Evolutionary conservation across 2,329 filamentous ascomycete genomes (phyloP), one percentile per base, ranked within the genome.

Genomic region (Fusarium liriodendri): DNA sequence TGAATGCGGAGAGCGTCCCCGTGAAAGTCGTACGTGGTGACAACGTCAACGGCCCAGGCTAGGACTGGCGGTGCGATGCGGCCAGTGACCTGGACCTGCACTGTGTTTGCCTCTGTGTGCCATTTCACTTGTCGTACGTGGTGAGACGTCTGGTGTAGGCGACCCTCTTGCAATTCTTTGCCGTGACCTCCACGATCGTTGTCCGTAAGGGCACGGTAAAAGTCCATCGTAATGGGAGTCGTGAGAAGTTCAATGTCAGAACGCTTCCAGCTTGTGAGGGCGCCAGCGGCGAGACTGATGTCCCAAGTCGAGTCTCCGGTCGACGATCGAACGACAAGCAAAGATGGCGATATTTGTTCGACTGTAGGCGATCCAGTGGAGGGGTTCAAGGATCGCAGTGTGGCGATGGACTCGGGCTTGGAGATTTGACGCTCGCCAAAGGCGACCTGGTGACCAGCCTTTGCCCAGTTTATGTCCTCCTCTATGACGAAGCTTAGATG

Each of bases 181-280:
- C 54, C 33, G 72, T 89, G 88, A 8, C 84, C 83, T 0, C 87
- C 87, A 5, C 85, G 84, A 77, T 93, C 91, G 77, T 93, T 93
- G 81, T 93, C 90, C 0, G 91, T 93, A 40, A 88, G 85, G 1
- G 92, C 88, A 42, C 91, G 90, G 83, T 91, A 93, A 78, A 93
- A 88, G 70, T 86, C 85, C 45, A 91, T 83, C 2, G 81, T 72
- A 3, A 87, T 75, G 1, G 87, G 85, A 33, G 84, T 78, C 5
- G 84, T 84, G 58, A 89, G 82, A 32, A 88, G 76, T 71, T 87
- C 86, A 4, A 73, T 64, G 4, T 68, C 61, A 2, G 78, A 73
- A 14, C 85, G 81, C 14, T 78, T 82, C 81, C 87, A 85, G 62
- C 82, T 86, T 6, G 78, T 78, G 13, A 89, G 79, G 3, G 78